A percentile compares a stretch with the other conserved stretches of the same genome.
Conservation (phyloP, 164 flowering plant genomes). For the Liriodendron chinense region DNA sequence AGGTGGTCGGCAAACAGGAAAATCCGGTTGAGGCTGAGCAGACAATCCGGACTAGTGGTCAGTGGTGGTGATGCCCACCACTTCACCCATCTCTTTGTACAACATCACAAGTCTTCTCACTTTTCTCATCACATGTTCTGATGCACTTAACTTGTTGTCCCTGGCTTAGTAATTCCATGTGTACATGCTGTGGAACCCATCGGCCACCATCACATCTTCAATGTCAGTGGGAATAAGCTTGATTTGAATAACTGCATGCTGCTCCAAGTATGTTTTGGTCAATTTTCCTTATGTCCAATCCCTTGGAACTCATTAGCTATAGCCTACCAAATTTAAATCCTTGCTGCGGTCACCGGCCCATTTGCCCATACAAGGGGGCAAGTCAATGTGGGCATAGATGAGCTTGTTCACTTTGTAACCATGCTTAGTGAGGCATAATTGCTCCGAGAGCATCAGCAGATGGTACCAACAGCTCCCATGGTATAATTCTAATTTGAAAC, state of each 20-base stretch:
- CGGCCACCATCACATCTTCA: conserved; percentile 42
- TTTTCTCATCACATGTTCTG: conserved; percentile 61
- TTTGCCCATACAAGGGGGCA: conserved; percentile 46
- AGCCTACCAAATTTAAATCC: conserved; percentile 76
- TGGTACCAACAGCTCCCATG: conserved; percentile 55
- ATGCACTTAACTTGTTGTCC: conserved; percentile 53
- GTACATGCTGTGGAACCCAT: conserved; percentile 57
- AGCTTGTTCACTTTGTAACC: conserved; percentile 52
- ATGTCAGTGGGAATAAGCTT: conserved; percentile 33
- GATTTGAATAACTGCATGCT: too few relatives aligned
- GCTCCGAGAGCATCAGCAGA: conserved; percentile 27
- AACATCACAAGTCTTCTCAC: conserved; percentile 29
- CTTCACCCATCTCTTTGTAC: conserved; percentile 36
- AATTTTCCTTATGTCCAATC: conserved; percentile 62
- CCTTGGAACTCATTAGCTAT: conserved; percentile 34
- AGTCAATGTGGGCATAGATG: conserved; percentile 55
- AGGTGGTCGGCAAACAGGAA: too few relatives aligned
- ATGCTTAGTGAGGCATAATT: conserved; percentile 34
- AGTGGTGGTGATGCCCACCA: conserved; percentile 60
- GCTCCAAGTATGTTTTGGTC: too few relatives aligned
- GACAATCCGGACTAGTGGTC: too few relatives aligned
- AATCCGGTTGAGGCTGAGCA: too few relatives aligned
- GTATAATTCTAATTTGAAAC: conserved; percentile 37
- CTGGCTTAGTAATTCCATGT: conserved; percentile 38
- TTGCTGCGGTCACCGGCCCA: conserved; percentile 44